Base-by-base conservation (phyloP, 768 basidiomycete species). In the Hemileccinum impolitum region DNA sequence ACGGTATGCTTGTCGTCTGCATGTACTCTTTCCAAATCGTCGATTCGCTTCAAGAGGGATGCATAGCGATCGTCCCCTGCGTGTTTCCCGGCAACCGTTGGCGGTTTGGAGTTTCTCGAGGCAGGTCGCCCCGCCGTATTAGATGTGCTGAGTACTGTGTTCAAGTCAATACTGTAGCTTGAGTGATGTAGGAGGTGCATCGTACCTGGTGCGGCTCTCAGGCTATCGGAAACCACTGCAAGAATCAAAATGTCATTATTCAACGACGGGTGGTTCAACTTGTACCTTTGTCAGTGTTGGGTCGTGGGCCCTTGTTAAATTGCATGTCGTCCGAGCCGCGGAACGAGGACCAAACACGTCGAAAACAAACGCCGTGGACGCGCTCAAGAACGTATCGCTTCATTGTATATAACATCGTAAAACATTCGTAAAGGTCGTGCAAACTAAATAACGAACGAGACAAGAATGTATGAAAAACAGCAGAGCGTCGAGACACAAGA, bases 1-100 rank as follows among this genome's bases (percentile, higher is more conserved):
- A 87, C 87, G 41, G 72, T 50, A 71, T 77, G 82, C 76, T 86
- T 88, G 49, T 76, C 78, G 3, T 87, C 84, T 34, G 72, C 65
- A 58, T 84, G 83, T n/a, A 81, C 63, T 47, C 65, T 68, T 66
- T 87, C 82, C 6, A 87, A 62, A 14, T 84, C 80, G 30, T 84
- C 81, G 0, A 90, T 75, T 55, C 84, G 83, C 52, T 72, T 75
- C 60, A 85, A 78, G 18, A 88, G 75, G 14, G 64, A 50, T 7
- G 75, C 72, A 55, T 82, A 82, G 17, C 77, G 73, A 47, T 86
- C 82, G 7, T 61, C 64, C 3, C 39, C 35, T 31, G 52, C 1
- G 2, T 57, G 53, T 12, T 64, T 65, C 23, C 56, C 56, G 12
- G 59, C 38, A 39, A 48, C 28, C 10, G 40, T 54, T 21, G 45